Evolutionary conservation across 164 flowering plant genomes (phyloP).

Genomic region (Dillenia turbinata): DNA sequence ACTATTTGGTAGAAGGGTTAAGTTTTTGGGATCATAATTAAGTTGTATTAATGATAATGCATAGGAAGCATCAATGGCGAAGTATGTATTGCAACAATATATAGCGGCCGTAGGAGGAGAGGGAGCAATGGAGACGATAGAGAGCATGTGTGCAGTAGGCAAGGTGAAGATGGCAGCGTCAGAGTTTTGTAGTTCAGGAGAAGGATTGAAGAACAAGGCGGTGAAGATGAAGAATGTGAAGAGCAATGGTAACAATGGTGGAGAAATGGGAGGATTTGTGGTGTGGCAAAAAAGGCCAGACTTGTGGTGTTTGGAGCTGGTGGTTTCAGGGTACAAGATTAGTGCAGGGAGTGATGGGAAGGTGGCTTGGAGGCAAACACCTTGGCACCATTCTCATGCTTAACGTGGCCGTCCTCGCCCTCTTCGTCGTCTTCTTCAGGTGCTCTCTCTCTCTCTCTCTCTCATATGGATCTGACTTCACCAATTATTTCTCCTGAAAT

Average conservation of each 20-base stretch:
- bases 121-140: conserved; percentile 41
- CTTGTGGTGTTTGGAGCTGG: conserved; percentile 83
- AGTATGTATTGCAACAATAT: conserved; percentile 86
- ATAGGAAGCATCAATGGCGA: conserved; percentile 83
- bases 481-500: too few relatives aligned
- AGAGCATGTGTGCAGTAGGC: conserved; percentile 93
- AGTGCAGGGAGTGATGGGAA: conserved; percentile 92
- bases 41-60: too few relatives aligned
- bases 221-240: conserved; percentile 33
- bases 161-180: conserved; percentile 69
- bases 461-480: background rate
- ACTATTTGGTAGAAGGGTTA: too few relatives aligned
- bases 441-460: conserved; percentile 9
- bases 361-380: conserved; percentile 95
- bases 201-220: conserved; percentile 19
- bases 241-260: conserved; percentile 42
- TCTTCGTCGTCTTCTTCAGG: conserved; percentile 87
- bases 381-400: conserved; percentile 94
- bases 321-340: conserved; percentile 80
- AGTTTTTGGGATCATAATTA: too few relatives aligned
- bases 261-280: conserved; percentile 84
- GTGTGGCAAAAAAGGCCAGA: conserved; percentile 92
- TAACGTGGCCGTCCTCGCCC: conserved; percentile 95
- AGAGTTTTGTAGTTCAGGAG: conserved; percentile 45
- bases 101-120: conserved; percentile 87